phyloP scores from a whole-genome alignment of 371 early-diverging fungal genomes.

The Gilbertella persicaria region DNA sequence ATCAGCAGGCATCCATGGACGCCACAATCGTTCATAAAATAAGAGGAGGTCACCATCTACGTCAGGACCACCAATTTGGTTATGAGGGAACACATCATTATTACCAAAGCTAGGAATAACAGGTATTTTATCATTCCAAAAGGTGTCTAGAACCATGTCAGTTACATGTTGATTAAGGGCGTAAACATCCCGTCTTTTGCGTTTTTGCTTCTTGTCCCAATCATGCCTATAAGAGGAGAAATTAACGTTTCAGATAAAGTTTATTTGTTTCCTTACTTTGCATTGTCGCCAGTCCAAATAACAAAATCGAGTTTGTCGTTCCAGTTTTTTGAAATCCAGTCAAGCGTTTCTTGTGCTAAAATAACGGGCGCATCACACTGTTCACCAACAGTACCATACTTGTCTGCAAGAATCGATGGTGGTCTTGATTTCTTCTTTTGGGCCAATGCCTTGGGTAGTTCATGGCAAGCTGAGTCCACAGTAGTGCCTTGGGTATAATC shows the following conservation, averaged over 20 bases:
- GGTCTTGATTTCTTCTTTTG: constrained; percentile 12
- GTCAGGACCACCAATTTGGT: constrained; percentile 43
- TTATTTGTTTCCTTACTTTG: constrained; percentile 43
- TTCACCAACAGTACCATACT: constrained; percentile 55
- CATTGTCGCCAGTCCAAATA: constrained; percentile 82
- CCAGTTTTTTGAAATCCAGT: constrained; percentile 65
- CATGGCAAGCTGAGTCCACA: constrained; percentile 57
- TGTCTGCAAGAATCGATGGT: constrained; percentile 4
- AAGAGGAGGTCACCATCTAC: constrained; percentile 23
- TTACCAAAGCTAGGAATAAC: constrained; percentile 75
- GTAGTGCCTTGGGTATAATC: constrained; percentile 55
- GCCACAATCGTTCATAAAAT: constrained; percentile 58
- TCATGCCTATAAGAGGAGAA: constrained; percentile 62
- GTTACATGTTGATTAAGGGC: constrained; percentile 45
- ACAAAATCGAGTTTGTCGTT: constrained; percentile 72
- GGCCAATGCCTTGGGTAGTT: constrained; percentile 4
- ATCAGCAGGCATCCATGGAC: constrained; percentile 56
- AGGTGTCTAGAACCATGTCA: constrained; percentile 36
- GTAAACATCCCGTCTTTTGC: constrained; percentile 61
- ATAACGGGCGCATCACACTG: constrained; percentile 72
- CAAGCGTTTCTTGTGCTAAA: constrained; percentile 69
- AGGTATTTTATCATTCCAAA: constrained; percentile 41
- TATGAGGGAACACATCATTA: constrained; percentile 82
- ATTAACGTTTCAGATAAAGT: background rate
- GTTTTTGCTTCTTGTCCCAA: constrained; percentile 64